Conservation (phyloP, 1,139 yeast genomes). For the Candida labiduridarum region DNA sequence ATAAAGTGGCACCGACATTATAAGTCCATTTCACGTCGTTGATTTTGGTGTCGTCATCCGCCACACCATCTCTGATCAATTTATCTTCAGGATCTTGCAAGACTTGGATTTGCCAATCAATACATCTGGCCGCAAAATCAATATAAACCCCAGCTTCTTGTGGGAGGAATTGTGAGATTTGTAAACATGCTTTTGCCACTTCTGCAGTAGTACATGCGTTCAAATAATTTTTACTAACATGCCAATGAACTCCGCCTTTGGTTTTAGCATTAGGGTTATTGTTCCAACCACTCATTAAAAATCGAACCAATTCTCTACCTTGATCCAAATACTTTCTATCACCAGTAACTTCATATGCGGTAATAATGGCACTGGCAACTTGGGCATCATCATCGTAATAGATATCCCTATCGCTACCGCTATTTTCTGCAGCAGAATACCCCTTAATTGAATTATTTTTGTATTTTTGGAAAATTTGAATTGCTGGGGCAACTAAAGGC, state of each 20-base stretch:
- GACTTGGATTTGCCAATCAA: slow-evolving; percentile 55
- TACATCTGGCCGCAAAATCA: slow-evolving; percentile 56
- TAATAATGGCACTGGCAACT: slow-evolving; percentile 64
- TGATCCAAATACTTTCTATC: slow-evolving; percentile 54
- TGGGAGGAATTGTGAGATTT: slow-evolving; percentile 57
- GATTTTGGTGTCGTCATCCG: slow-evolving; percentile 45
- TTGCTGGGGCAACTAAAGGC: slow-evolving; percentile 60
- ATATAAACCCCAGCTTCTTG: slow-evolving; percentile 46
- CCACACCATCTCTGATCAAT: slow-evolving; percentile 65
- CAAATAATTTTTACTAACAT: slow-evolving; percentile 57
- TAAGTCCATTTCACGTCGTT: slow-evolving; percentile 68
- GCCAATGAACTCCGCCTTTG: slow-evolving; percentile 72
- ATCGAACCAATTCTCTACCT: slow-evolving; percentile 61
- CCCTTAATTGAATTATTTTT: slow-evolving; percentile 54
- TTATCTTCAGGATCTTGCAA: slow-evolving; percentile 59
- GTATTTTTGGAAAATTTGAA: slow-evolving; percentile 54
- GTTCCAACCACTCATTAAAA: slow-evolving; percentile 71
- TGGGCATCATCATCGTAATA: slow-evolving; percentile 81
- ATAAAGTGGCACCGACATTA: slow-evolving; percentile 66
- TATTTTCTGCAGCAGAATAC: slow-evolving; percentile 60
- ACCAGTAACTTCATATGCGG: slow-evolving; percentile 71
- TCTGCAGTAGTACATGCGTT: slow-evolving; percentile 74
- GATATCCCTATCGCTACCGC: slow-evolving; percentile 60
- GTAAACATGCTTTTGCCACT: slow-evolving; percentile 67
- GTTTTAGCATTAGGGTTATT: slow-evolving; percentile 40